These are phyloP conservation scores for Botrytis tulipae DNA, from an alignment of 2,329 filamentous ascomycete species.

Conservation along the genomic window DNA sequence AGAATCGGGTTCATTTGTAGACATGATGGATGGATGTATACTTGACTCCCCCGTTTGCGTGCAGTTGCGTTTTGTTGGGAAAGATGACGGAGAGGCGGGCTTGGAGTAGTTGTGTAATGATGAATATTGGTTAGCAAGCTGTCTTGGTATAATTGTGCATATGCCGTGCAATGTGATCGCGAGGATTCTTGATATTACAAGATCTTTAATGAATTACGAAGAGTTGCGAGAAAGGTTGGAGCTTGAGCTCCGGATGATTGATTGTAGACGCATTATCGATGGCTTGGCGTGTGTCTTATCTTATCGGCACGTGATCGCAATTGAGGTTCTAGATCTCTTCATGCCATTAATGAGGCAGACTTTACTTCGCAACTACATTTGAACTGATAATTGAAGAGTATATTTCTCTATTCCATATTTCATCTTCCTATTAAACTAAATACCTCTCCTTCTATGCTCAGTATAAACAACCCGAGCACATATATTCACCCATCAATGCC, in stretches of 20 bases:
- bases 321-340: neutral
- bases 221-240: neutral
- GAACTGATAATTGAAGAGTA: neutral
- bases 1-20: conserved; percentile 10
- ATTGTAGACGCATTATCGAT: conserved; percentile 12
- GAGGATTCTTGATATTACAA: conserved; percentile 1
- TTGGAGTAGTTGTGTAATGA: neutral
- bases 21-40: conserved; percentile 12
- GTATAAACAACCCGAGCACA: neutral
- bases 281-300: neutral
- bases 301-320: conserved; percentile 9
- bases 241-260: conserved; percentile 2
- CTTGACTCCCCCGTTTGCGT: neutral
- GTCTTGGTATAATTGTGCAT: conserved; percentile 10
- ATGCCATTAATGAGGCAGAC: neutral
- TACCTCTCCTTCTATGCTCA: neutral
- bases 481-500: neutral
- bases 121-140: neutral
- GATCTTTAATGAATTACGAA: neutral
- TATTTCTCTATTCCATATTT: neutral
- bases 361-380: neutral
- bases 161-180: conserved; percentile 12
- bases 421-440: neutral
- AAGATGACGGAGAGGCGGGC: neutral
- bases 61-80: conserved; percentile 8